Evolutionary conservation across 176 grass and related monocot genomes (phyloP).

Genomic region (Avena eriantha): DNA sequence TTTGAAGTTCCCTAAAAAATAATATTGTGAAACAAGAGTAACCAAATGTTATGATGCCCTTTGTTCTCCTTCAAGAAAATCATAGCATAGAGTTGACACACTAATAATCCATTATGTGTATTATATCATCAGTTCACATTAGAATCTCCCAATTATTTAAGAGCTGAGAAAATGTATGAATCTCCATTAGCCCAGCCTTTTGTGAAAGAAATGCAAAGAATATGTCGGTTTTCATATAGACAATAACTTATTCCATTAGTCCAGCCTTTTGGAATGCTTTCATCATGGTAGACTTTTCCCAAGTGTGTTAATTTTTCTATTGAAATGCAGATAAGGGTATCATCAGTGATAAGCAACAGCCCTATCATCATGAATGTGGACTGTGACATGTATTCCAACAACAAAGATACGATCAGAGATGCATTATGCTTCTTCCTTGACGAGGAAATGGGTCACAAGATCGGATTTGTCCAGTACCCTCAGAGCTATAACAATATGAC

Average conservation of each 20-base stretch:
- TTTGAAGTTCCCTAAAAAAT: neutral
- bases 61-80: neutral
- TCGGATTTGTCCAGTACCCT: conserved; percentile 78
- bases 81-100: neutral
- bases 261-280: neutral
- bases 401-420: no score
- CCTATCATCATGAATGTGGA: conserved; percentile 70
- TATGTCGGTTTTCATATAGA: neutral
- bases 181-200: neutral
- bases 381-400: no score
- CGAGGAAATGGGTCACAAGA: conserved; percentile 77
- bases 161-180: neutral
- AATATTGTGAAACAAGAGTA: neutral
- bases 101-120: neutral
- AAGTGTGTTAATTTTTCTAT: neutral
- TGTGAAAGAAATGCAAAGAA: neutral
- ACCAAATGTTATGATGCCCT: neutral
- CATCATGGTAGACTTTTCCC: neutral
- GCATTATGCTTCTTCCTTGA: no score
- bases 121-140: neutral
- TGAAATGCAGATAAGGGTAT: conserved; percentile 74
- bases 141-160: neutral
- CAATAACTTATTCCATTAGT: neutral
- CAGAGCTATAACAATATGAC: conserved; percentile 77
- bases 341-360: conserved; percentile 80